phyloP scores from a whole-genome alignment of 225 moss, liverwort and hornwort genomes.

The Thuidium tamariscinum region DNA sequence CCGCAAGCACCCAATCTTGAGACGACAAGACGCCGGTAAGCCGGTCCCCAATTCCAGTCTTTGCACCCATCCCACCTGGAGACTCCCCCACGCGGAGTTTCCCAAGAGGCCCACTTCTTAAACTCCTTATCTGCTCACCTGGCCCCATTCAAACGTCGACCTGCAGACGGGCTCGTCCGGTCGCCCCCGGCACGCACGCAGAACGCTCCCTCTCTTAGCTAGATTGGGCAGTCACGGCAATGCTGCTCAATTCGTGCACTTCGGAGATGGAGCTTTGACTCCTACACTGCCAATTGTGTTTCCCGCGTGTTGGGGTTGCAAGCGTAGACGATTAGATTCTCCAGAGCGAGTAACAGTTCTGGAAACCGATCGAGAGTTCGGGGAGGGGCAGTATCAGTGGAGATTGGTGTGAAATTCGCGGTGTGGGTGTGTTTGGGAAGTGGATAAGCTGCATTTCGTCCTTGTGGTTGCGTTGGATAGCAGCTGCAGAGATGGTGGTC shows the following conservation, averaged over 20 bases:
- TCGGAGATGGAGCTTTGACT: neutral
- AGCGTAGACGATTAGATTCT: neutral
- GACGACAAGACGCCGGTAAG: neutral
- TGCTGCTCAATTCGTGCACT: neutral
- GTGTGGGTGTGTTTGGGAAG: neutral
- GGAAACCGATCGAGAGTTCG: neutral
- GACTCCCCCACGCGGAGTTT: neutral
- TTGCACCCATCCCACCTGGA: neutral
- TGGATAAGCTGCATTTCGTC: neutral
- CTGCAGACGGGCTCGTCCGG: conserved; percentile 2
- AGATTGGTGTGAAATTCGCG: neutral
- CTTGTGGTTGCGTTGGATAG: neutral
- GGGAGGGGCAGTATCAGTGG: neutral
- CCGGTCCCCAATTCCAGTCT: neutral
- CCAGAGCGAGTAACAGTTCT: neutral
- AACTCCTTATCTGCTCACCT: conserved; percentile 22
- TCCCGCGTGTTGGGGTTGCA: neutral
- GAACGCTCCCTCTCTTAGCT: neutral
- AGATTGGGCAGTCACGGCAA: neutral
- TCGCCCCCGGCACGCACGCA: neutral
- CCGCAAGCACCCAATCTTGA: neutral
- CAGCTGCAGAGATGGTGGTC: conserved; percentile 18
- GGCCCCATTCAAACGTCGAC: neutral
- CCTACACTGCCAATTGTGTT: neutral
- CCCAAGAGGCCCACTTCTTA: neutral